Evolutionary conservation across 371 early-diverging fungal species (phyloP).

Genomic region (Actinomortierella ambigua): DNA sequence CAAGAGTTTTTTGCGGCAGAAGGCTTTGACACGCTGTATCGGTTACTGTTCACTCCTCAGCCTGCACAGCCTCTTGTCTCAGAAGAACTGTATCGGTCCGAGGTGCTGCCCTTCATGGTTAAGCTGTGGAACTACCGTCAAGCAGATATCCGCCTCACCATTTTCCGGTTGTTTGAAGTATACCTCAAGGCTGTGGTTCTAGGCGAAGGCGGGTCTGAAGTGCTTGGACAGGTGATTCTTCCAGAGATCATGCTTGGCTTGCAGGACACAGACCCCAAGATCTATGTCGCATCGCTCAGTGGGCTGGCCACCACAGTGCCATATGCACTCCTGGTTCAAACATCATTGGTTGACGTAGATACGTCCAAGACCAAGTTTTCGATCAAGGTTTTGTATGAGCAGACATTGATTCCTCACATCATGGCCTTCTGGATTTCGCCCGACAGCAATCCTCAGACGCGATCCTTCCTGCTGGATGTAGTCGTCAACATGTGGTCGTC

Average conservation of each 20-base stretch:
- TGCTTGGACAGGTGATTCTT: constrained; percentile 37
- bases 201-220: constrained; percentile 41
- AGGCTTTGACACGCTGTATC: constrained; percentile 39
- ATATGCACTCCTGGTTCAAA: constrained; percentile 29
- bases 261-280: constrained; percentile 40
- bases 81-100: constrained; percentile 25
- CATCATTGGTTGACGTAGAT: constrained; percentile 30
- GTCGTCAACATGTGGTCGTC: constrained; percentile 47
- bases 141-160: constrained; percentile 43
- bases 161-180: constrained; percentile 43
- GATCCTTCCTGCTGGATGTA: constrained; percentile 27
- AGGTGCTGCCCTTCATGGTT: constrained; percentile 42
- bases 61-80: constrained; percentile 34
- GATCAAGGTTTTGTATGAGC: constrained; percentile 33
- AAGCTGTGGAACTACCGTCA: constrained; percentile 44
- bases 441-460: constrained; percentile 24
- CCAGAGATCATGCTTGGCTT: constrained; percentile 44
- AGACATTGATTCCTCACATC: constrained; percentile 43
- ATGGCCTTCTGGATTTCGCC: constrained; percentile 46
- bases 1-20: constrained; percentile 48
- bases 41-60: constrained; percentile 41
- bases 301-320: constrained; percentile 40
- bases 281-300: constrained; percentile 35
- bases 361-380: constrained; percentile 33
- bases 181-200: constrained; percentile 42